Evolutionary conservation across 208 protist genomes (phyloP).

Genomic region (Leishmania aethiopica): DNA sequence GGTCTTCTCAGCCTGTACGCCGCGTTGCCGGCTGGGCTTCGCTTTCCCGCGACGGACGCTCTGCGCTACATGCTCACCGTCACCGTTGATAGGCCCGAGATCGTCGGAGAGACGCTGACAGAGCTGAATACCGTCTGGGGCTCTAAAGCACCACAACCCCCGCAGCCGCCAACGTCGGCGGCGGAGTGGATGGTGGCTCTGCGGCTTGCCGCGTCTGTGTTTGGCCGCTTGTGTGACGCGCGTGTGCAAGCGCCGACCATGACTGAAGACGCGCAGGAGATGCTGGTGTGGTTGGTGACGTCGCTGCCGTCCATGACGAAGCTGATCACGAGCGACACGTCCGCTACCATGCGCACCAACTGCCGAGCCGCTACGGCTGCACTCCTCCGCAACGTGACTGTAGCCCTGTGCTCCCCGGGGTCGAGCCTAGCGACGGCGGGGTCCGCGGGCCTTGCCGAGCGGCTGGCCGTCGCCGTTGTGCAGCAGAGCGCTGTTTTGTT

Average conservation of each 20-base stretch:
- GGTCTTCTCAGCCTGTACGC: constrained; percentile 18
- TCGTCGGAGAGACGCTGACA: constrained; percentile 3
- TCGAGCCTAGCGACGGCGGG: background rate
- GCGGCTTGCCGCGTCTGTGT: constrained; percentile 23
- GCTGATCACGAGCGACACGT: constrained; percentile 20
- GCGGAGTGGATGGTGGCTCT: constrained; percentile 29
- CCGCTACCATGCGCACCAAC: constrained; percentile 5
- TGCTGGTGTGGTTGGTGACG: constrained; percentile 22
- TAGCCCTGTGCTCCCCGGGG: constrained; percentile 13
- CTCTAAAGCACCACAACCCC: background rate
- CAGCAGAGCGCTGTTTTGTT: constrained; percentile 27
- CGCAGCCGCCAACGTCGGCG: constrained; percentile 21
- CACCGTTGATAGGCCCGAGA: background rate
- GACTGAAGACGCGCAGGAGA: background rate
- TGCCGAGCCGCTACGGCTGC: constrained; percentile 25
- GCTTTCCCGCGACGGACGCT: constrained; percentile 41
- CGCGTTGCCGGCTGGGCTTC: constrained; percentile 28
- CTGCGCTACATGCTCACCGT: constrained; percentile 32
- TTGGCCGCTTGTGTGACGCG: constrained; percentile 16
- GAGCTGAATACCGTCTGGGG: constrained; percentile 8
- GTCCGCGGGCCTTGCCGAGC: background rate
- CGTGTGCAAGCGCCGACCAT: background rate
- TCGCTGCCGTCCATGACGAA: constrained; percentile 17
- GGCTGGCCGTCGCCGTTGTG: constrained; percentile 21
- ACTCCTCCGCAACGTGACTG: constrained; percentile 23